Base-by-base conservation (phyloP, 495 filamentous ascomycete genomes). In the Massariosphaeria phaeospora region DNA sequence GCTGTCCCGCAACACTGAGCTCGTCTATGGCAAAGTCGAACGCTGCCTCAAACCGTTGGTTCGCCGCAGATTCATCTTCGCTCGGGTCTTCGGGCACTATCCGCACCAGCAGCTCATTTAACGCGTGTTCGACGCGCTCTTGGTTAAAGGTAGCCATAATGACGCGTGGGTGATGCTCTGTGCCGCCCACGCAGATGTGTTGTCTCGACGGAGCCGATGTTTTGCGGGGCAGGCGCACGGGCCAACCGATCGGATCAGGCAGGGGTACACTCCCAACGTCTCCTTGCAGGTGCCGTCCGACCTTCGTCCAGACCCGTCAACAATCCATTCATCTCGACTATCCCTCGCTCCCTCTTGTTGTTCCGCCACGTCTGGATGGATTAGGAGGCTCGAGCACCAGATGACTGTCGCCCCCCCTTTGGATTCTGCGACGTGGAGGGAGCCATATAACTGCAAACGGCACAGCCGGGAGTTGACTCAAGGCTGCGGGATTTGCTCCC, bases 41-140 rank as follows among this genome's bases (percentile, higher is more conserved):
- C 1, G 69, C 67, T 27, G 66, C 64, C 29, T 71, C 66, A 54
- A 69, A 69, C 10, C 70, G 68, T 49, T 71, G 53, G 39, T 72
- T 67, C 2, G 69, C 68, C 1, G 48, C 35, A 6, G 51, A 64
- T 42, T 71, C 68, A 39, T 69, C 64, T 55, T 73, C 70, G 48
- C 65, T 61, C 8, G 64, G 50, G 33, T 67, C 62, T 0, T 66
- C 27, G 0, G 69, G 69, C 1, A 72, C 42, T 12, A 69, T 57
- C 33, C 67, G 67, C 34, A 69, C 64, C 36, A 73, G 62, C 4
- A 73, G 71, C 55, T 71, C 66, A 26, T 65, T 56, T 11, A 73
- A 62, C 45, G 71, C 71, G 62, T 71, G 62, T 20, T 69, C 64
- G 49, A 73, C 64, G 61, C 71, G 71, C 35, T 73, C 66, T 48